Conservation (phyloP, 2,329 filamentous ascomycete species). For the Herpomyces periplanetae region DNA sequence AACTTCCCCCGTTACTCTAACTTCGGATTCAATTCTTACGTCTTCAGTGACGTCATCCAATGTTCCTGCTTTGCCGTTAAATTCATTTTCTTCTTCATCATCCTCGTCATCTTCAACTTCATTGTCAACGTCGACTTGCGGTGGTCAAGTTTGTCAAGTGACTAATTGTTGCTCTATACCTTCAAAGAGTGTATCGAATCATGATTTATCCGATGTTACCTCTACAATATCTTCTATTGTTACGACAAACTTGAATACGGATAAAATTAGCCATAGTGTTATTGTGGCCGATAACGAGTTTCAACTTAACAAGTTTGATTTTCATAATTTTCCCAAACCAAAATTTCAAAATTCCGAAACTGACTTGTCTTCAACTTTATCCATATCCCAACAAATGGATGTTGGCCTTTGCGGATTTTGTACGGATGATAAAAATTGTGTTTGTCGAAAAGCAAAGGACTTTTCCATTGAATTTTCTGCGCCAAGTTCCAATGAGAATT, state of each 20-base stretch:
- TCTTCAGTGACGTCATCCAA: slow-evolving; percentile 10
- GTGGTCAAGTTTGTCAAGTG: slow-evolving; percentile 1
- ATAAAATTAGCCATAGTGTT: too few species aligned
- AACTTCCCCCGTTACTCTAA: slow-evolving; percentile 10
- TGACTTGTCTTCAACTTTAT: too few species aligned
- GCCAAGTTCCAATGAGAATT: too few species aligned
- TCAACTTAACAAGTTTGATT: slow-evolving; percentile 1
- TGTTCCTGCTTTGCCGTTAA: slow-evolving; percentile 9
- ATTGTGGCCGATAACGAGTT: not conserved
- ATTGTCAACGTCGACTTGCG: slow-evolving; percentile 5
- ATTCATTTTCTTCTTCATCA: slow-evolving; percentile 9
- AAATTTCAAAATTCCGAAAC: too few species aligned
- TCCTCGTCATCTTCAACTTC: slow-evolving; percentile 6
- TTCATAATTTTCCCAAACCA: too few species aligned
- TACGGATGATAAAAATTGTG: too few species aligned
- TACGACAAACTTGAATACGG: too few species aligned
- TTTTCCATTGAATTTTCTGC: too few species aligned
- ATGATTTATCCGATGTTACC: slow-evolving; percentile 1
- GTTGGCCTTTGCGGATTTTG: too few species aligned
- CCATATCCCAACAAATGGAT: too few species aligned
- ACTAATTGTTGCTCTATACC: slow-evolving; percentile 3
- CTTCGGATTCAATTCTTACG: slow-evolving; percentile 8
- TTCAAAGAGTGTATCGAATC: slow-evolving; percentile 1
- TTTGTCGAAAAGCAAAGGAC: too few species aligned
- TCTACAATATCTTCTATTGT: slow-evolving; percentile 1